phyloP scores from a whole-genome alignment of 129 eudicot species.

The Centella asiatica region DNA sequence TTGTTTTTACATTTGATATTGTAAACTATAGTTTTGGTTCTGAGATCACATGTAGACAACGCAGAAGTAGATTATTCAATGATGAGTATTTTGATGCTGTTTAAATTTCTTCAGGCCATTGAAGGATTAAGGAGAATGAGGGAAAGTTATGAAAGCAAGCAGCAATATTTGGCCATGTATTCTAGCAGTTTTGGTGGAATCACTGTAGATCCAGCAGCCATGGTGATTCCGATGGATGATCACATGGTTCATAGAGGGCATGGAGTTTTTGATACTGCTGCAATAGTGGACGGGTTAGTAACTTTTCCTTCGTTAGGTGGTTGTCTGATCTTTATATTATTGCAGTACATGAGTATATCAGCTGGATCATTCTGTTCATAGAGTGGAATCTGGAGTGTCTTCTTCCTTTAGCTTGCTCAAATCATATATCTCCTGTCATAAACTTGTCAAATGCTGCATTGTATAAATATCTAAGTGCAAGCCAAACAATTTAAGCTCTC shows the following conservation, averaged over 20 bases:
- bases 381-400: too few relatives aligned
- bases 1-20: neutral
- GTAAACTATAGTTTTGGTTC: neutral
- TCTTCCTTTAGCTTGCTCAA: too few relatives aligned
- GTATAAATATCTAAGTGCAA: neutral
- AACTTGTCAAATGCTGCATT: neutral
- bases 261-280: constrained; percentile 88
- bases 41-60: neutral
- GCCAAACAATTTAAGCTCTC: neutral
- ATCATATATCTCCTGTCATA: neutral
- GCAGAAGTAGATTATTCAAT: neutral
- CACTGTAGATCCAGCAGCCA: constrained; percentile 61
- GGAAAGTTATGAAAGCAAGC: constrained; percentile 47
- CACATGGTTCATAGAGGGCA: constrained; percentile 98
- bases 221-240: constrained; percentile 93
- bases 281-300: constrained; percentile 75
- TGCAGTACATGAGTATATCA: neutral
- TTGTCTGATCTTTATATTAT: neutral
- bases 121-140: constrained; percentile 46
- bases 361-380: neutral
- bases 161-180: constrained; percentile 77
- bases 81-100: neutral
- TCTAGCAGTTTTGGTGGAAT: constrained; percentile 89
- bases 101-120: constrained; percentile 38
- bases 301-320: constrained; percentile 4